Evolutionary conservation across 225 moss, liverwort and hornwort species (phyloP).

Genomic region (Lunularia cruciata): DNA sequence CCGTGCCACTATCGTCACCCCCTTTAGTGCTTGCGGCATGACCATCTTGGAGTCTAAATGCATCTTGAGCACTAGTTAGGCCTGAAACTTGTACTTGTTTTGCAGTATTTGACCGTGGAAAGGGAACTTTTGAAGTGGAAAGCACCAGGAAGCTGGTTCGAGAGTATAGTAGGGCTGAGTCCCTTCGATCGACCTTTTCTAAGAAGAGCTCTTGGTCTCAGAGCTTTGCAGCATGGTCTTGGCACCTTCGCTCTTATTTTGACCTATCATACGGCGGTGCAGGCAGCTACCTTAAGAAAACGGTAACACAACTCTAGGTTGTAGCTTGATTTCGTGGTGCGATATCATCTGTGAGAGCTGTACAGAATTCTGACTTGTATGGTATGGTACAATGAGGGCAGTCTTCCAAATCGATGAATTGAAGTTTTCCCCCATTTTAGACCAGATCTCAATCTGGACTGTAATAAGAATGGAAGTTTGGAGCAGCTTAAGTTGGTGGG

Average conservation of each 20-base stretch:
- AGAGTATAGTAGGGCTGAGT: constrained; percentile 64
- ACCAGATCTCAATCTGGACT: not conserved
- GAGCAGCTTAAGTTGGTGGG: too few relatives aligned
- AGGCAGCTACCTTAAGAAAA: constrained; percentile 23
- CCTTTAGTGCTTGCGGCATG: not conserved
- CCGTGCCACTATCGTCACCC: not conserved
- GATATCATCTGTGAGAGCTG: not conserved
- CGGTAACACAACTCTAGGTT: not conserved
- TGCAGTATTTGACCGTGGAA: constrained; percentile 80
- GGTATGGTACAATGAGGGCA: not conserved
- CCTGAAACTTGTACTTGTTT: not conserved
- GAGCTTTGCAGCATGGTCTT: constrained; percentile 73
- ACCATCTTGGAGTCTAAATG: not conserved
- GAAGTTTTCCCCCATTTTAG: not conserved
- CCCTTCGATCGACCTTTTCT: constrained; percentile 73
- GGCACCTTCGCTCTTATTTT: constrained; percentile 71
- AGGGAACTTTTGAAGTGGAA: constrained; percentile 77
- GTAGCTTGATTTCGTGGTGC: too few relatives aligned
- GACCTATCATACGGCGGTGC: constrained; percentile 72
- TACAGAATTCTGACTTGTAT: not conserved
- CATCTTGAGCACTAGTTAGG: not conserved
- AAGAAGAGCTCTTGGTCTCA: constrained; percentile 60
- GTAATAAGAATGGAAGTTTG: not conserved
- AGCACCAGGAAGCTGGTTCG: constrained; percentile 76
- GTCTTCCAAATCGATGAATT: too few relatives aligned